These are phyloP conservation scores for Dictyophora rubrovolvata DNA, from an alignment of 768 basidiomycete species.

Conservation along the genomic window DNA sequence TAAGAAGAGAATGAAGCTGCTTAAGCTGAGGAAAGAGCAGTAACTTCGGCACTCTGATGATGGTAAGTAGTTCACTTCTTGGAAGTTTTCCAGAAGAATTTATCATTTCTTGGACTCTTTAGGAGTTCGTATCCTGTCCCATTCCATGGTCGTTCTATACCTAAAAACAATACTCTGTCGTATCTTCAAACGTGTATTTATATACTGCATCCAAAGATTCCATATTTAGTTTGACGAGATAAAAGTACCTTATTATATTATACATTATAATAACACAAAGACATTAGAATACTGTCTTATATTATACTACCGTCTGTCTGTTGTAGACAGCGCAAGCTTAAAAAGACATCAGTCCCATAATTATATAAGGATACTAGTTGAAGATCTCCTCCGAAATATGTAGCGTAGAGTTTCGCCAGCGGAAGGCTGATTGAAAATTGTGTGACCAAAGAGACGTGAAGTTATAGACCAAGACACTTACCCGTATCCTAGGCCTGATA, in stretches of 20 bases:
- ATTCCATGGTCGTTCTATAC: no score
- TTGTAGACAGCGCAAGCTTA: conserved; percentile 45
- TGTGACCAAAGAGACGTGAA: background rate
- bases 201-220: no score
- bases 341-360: conserved; percentile 41
- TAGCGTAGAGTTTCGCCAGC: conserved; percentile 20
- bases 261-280: background rate
- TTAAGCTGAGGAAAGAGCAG: conserved; percentile 5
- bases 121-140: no score
- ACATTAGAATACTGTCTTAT: conserved; percentile 12
- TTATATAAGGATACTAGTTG: conserved; percentile 66
- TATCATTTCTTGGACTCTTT: no score
- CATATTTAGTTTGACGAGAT: no score
- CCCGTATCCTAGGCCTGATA: conserved; percentile 85
- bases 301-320: conserved; percentile 43
- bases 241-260: background rate
- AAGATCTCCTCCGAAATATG: conserved; percentile 81
- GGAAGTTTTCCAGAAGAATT: no score
- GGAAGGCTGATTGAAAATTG: conserved; percentile 12
- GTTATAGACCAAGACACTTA: conserved; percentile 6
- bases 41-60: background rate
- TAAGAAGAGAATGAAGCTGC: conserved; percentile 1
- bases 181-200: no score
- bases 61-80: background rate
- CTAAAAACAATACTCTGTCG: no score